Conservation (phyloP, 2,329 filamentous ascomycete genomes). For the Colletotrichum viniferum region DNA sequence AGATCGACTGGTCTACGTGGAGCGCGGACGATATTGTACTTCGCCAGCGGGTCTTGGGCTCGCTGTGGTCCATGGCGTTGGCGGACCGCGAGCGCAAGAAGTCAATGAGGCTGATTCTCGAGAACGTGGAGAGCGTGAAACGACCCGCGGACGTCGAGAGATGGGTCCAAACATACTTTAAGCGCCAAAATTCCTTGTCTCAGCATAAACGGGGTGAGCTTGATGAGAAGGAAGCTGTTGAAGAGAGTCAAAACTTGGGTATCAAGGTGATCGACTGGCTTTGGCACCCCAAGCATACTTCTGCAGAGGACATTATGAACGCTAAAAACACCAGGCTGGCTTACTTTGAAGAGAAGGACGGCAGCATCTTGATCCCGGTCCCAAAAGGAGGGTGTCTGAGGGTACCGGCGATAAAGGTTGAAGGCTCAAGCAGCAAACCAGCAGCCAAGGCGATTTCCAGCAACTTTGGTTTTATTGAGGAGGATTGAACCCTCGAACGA, state of each 20-base stretch:
- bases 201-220: not conserved
- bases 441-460: not conserved
- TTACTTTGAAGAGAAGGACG: not conserved
- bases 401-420: slow-evolving; percentile 14
- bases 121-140: slow-evolving; percentile 31
- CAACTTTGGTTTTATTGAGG: not conserved
- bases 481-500: not conserved
- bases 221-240: not conserved
- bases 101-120: slow-evolving; percentile 44
- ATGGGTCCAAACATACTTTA: not conserved
- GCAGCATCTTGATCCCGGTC: slow-evolving; percentile 1
- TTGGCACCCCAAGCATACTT: not conserved
- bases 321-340: not conserved
- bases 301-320: not conserved
- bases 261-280: not conserved
- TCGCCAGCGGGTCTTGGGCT: slow-evolving; percentile 64
- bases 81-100: slow-evolving; percentile 22
- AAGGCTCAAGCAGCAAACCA: slow-evolving; percentile 2
- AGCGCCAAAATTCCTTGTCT: not conserved
- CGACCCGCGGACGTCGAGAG: not conserved
- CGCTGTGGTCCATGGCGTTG: slow-evolving; percentile 63
- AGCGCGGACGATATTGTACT: slow-evolving; percentile 57
- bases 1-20: slow-evolving; percentile 64
- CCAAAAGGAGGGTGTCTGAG: not conserved
- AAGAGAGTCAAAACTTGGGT: not conserved